Percentiles rank a stretch among this genome's conserved stretches.
Conservation (phyloP, 1,139 yeast species). For the Suhomyces chickasaworum region DNA sequence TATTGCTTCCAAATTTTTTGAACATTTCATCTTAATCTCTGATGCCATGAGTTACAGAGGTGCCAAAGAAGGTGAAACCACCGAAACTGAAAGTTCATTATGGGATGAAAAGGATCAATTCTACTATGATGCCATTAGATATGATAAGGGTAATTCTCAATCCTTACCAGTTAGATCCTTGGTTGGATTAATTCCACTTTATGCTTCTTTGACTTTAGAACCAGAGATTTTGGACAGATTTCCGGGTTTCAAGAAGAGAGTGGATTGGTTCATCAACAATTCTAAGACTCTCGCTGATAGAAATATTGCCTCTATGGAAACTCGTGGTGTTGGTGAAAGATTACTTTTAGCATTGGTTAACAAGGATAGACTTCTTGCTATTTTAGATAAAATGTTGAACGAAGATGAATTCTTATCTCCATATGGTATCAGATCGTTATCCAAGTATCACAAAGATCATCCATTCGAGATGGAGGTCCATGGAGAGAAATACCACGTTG, state of each 20-base stretch:
- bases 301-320: constrained; percentile 85
- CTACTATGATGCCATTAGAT: constrained; percentile 88
- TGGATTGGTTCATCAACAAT: constrained; percentile 83
- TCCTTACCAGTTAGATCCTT: constrained; percentile 85
- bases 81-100: constrained; percentile 60
- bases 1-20: constrained; percentile 93
- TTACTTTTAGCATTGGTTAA: constrained; percentile 79
- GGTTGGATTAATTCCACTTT: constrained; percentile 90
- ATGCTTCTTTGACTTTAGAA: constrained; percentile 88
- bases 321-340: constrained; percentile 86
- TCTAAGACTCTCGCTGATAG: constrained; percentile 75
- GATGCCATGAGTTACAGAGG: constrained; percentile 88
- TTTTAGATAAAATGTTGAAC: constrained; percentile 81
- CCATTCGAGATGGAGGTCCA: constrained; percentile 88
- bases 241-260: constrained; percentile 82
- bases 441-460: constrained; percentile 82
- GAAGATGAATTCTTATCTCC: constrained; percentile 86
- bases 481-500: constrained; percentile 73
- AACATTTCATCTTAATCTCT: constrained; percentile 88
- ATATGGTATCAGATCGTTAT: constrained; percentile 87
- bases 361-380: constrained; percentile 76
- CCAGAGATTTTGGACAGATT: constrained; percentile 79
- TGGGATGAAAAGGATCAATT: constrained; percentile 93
- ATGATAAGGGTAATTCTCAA: constrained; percentile 73
- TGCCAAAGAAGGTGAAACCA: constrained; percentile 46